Conservation (phyloP, 1,139 yeast species). For the Trichomonascaceae sp. region DNA sequence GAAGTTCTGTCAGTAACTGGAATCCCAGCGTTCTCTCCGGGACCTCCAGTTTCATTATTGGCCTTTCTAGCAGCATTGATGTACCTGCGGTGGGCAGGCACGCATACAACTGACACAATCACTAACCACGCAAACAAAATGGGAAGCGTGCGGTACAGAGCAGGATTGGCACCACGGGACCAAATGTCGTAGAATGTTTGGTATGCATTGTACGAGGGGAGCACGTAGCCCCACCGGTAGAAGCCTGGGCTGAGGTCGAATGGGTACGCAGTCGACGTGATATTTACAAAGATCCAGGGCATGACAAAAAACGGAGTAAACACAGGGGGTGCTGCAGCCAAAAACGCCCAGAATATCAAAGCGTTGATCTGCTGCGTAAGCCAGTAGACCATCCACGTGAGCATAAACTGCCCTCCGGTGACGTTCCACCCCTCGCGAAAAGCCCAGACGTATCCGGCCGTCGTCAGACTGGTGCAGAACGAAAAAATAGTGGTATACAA, state of each 20-base stretch:
- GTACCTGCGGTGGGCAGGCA: constrained; percentile 3
- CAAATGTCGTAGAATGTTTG: constrained; percentile 45
- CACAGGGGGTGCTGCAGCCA: constrained; percentile 6
- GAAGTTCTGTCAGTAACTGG: too few species aligned
- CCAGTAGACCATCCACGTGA: constrained; percentile 10
- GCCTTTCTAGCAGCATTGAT: too few species aligned
- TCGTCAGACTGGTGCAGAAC: constrained; percentile 5
- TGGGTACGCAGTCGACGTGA: constrained; percentile 7
- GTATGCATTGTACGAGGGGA: constrained; percentile 34
- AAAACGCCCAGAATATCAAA: constrained; percentile 1
- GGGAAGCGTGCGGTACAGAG: constrained; percentile 8
- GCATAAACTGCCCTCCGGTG: constrained; percentile 11
- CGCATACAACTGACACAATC: background rate
- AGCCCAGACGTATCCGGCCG: constrained; percentile 10
- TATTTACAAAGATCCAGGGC: constrained; percentile 8
- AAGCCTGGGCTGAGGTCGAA: constrained; percentile 8
- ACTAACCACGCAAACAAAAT: constrained; percentile 9
- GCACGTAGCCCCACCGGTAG: constrained; percentile 8
- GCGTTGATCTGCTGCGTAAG: constrained; percentile 5
- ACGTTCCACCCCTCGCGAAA: constrained; percentile 11
- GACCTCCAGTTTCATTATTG: too few species aligned
- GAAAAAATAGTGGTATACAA: constrained; percentile 1
- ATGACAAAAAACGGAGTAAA: constrained; percentile 7
- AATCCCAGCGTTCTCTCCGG: too few species aligned
- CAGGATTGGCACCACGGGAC: constrained; percentile 44